Evolutionary conservation across 2,329 filamentous ascomycete genomes (phyloP).

Genomic region (Pseudogymnoascus sp.): DNA sequence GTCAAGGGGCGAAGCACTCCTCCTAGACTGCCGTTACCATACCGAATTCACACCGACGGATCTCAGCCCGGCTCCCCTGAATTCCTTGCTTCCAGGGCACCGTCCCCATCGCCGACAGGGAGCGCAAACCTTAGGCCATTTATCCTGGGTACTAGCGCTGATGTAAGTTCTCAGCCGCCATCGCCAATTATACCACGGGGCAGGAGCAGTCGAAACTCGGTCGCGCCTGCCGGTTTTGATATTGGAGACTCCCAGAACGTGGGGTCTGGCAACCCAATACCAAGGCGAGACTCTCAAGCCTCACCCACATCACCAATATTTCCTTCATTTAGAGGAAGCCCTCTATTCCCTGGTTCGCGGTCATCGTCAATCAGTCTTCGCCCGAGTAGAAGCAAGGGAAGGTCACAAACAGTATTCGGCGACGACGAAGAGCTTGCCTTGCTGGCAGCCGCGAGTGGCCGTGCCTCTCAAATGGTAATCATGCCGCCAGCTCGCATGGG

Average conservation of each 20-base stretch:
- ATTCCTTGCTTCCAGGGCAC: neutral
- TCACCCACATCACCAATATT: constrained; percentile 7
- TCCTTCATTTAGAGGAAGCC: neutral
- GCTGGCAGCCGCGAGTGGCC: neutral
- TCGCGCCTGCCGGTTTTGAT: neutral
- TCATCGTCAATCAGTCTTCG: neutral
- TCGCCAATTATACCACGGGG: constrained; percentile 1
- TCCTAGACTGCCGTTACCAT: neutral
- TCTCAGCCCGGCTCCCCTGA: neutral
- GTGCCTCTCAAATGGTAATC: neutral
- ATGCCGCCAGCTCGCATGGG: neutral
- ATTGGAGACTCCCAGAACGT: neutral
- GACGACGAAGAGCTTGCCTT: neutral
- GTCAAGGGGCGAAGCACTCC: neutral
- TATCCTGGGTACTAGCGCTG: neutral
- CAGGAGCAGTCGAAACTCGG: constrained; percentile 1
- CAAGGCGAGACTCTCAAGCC: neutral
- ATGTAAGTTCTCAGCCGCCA: neutral
- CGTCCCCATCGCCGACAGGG: neutral
- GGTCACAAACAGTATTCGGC: neutral
- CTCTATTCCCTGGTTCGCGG: neutral
- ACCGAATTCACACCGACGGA: neutral
- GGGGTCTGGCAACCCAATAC: neutral
- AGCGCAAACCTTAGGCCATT: neutral
- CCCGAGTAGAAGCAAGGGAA: neutral